phyloP scores from a whole-genome alignment of 805 yeast species.

The Barnettozyma siamensis region DNA sequence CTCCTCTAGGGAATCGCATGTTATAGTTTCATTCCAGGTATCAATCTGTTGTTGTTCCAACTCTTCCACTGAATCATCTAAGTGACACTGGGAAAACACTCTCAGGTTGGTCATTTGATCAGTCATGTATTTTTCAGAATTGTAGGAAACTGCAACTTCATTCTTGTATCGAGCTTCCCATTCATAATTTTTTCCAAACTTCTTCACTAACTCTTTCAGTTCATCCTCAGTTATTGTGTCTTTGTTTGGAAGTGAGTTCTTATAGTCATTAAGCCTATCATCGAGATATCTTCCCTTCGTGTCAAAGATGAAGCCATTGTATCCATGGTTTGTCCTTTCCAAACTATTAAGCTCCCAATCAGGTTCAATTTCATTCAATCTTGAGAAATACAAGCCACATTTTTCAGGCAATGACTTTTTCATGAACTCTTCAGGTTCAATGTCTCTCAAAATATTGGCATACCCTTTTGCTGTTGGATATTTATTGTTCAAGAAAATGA shows the following conservation, averaged over 20 bases:
- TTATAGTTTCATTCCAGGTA: constrained; percentile 7
- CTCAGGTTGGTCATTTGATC: constrained; percentile 22
- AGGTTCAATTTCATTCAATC: constrained; percentile 16
- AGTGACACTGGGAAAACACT: constrained; percentile 25
- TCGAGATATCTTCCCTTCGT: constrained; percentile 18
- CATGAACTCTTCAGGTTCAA: constrained; percentile 15
- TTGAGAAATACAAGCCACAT: constrained; percentile 18
- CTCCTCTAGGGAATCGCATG: constrained; percentile 25
- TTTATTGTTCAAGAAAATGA: constrained; percentile 18
- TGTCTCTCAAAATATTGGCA: constrained; percentile 11
- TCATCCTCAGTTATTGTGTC: constrained; percentile 10
- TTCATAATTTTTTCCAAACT: constrained; percentile 10
- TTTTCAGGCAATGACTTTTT: constrained; percentile 10
- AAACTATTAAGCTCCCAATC: constrained; percentile 21
- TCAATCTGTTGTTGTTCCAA: constrained; percentile 10
- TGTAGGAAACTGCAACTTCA: constrained; percentile 13
- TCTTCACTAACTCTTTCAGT: constrained; percentile 8
- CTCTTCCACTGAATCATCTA: constrained; percentile 3
- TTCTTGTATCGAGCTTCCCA: constrained; percentile 17
- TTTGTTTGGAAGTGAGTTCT: constrained; percentile 11
- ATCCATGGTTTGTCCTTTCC: constrained; percentile 13
- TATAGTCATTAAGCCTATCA: constrained; percentile 15
- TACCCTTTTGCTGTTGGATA: constrained; percentile 20
- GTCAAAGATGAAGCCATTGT: constrained; percentile 22
- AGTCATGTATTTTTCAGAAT: constrained; percentile 21